Percentiles rank a stretch among this genome's conserved stretches.
Evolutionary conservation across 1,284 basidiomycete species (phyloP).

Genomic region (Blastosporella zonata): DNA sequence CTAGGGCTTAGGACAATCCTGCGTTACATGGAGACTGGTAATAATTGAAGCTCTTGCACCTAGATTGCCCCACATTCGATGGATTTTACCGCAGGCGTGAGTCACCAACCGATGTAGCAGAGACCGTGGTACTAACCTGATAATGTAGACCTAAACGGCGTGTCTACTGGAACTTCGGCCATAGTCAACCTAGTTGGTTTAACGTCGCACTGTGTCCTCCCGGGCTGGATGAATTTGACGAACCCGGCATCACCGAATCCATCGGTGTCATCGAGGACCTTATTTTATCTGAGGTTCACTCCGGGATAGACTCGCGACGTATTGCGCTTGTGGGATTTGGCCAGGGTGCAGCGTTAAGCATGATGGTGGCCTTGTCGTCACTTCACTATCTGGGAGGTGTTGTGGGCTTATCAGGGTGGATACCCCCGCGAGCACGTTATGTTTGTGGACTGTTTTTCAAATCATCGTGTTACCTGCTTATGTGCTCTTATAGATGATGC

Average conservation of each 20-base stretch:
- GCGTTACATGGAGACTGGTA: constrained; percentile 31
- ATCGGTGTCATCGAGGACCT: constrained; percentile 36
- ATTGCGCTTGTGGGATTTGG: constrained; percentile 44
- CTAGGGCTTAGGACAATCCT: constrained; percentile 42
- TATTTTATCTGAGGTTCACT: constrained; percentile 37
- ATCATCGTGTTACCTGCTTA: background rate
- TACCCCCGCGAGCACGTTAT: constrained; percentile 33
- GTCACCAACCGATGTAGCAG: constrained; percentile 13
- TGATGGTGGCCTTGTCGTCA: constrained; percentile 39
- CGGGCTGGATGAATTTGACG: constrained; percentile 35
- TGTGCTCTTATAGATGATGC: constrained; percentile 28
- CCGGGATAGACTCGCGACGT: constrained; percentile 33
- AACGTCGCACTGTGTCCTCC: constrained; percentile 40
- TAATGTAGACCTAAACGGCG: constrained; percentile 25
- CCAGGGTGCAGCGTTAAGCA: constrained; percentile 40
- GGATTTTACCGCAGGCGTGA: constrained; percentile 45
- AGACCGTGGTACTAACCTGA: constrained; percentile 1
- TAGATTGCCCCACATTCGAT: constrained; percentile 37
- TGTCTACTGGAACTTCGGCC: constrained; percentile 32
- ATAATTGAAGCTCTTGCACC: constrained; percentile 31
- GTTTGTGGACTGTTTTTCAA: constrained; percentile 20
- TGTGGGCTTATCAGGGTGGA: constrained; percentile 43
- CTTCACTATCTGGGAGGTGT: constrained; percentile 43
- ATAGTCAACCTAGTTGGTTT: constrained; percentile 43
- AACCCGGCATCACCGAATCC: constrained; percentile 34